A percentile compares a stretch with the other conserved stretches of the same genome.
These are phyloP conservation scores for Didymella glomerata DNA, from an alignment of 2,329 filamentous ascomycete genomes.

Conservation along the genomic window DNA sequence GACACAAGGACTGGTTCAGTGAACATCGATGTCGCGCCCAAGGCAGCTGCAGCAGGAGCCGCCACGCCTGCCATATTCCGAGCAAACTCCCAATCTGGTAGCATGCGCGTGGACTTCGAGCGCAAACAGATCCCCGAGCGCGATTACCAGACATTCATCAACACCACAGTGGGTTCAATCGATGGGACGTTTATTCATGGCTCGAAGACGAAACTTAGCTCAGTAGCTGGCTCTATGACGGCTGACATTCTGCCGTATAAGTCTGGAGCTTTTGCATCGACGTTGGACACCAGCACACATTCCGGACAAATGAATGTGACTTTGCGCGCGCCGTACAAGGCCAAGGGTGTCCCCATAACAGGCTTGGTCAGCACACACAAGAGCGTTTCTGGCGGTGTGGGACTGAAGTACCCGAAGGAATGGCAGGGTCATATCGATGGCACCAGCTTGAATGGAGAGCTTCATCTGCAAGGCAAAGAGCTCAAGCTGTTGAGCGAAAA, in stretches of 20 bases:
- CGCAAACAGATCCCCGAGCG: conserved; percentile 51
- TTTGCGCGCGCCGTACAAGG: conserved; percentile 46
- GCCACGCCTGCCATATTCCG: conserved; percentile 50
- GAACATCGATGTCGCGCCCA: conserved; percentile 51
- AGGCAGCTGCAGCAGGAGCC: conserved; percentile 39
- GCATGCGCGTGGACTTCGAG: conserved; percentile 49
- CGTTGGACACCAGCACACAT: conserved; percentile 45
- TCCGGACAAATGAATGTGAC: conserved; percentile 49
- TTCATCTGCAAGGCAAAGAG: conserved; percentile 52
- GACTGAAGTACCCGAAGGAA: conserved; percentile 52
- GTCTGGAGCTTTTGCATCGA: conserved; percentile 36
- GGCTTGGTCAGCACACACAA: conserved; percentile 49
- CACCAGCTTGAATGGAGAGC: conserved; percentile 47
- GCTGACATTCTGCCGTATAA: conserved; percentile 51
- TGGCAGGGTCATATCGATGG: conserved; percentile 55
- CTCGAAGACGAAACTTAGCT: conserved; percentile 46
- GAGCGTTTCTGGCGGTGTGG: conserved; percentile 46
- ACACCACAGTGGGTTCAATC: conserved; percentile 51
- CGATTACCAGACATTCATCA: conserved; percentile 53
- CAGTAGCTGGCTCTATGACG: conserved; percentile 50
- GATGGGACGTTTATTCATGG: conserved; percentile 54
- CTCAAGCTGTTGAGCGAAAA: conserved; percentile 46
- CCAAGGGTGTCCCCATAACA: conserved; percentile 34
- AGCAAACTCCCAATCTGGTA: conserved; percentile 48
- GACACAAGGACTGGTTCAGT: conserved; percentile 54